Evolutionary conservation across 805 yeast species (phyloP), one percentile per base, ranked within the genome.

Genomic region (Saccharomyces cerevisiae): DNA sequence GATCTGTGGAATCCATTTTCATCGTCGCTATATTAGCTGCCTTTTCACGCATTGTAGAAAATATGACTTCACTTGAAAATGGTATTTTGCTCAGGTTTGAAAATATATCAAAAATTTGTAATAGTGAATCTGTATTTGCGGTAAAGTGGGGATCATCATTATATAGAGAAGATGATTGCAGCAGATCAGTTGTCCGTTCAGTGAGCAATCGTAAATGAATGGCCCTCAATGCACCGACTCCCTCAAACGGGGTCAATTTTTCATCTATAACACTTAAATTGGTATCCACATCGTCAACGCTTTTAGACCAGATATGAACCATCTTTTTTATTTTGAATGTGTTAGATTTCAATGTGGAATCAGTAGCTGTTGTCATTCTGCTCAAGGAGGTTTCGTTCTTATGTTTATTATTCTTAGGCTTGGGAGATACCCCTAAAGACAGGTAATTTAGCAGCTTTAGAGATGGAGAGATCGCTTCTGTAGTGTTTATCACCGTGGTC

Each of bases 51-150:
- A 61, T 53, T 3, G 71, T 62, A 2, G 71, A 65, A 47, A 67
- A 66, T 10, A 68, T 59, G 1, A 67, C 66, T 47, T 89, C 95
- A 66, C 92, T 96, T 60, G 89, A 84, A 71, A 87, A 90, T 64
- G 84, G 70, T 50, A 71, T 62, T 53, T 70, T 66, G 59, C 72
- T 69, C 48, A 72, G 60, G 27, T 70, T 64, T 50, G 73, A 65
- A 48, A 74, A 69, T 43, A 71, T 70, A 47, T 66, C 65, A 47
- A 71, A 61, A n/a, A 72, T 64, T 46, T 70, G 71, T 14, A 73
- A 46, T 30, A 66, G 57, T 2, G 70, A 59, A 51, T 71, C 69
- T 14, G 66, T 59, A 31, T 62, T 62, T 3, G 67, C 62, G 17
- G 66, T 61, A 26, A 63, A 61, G 48, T 62, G 61, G 4, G 65